Base-by-base conservation (phyloP, 2,329 filamentous ascomycete species). In the Fusarium subglutinans region DNA sequence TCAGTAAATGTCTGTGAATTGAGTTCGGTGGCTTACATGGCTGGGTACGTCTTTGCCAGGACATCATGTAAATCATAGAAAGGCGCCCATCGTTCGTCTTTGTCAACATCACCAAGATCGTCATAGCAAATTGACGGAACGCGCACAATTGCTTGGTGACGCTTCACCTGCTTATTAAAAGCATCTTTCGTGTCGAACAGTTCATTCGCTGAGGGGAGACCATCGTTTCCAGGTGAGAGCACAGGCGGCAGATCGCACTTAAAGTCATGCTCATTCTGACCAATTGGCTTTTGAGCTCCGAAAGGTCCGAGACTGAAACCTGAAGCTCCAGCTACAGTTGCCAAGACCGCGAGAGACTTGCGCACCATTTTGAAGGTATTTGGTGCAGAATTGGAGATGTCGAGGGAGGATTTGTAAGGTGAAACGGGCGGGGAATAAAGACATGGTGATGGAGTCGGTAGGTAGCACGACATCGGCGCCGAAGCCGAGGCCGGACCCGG, bases 41-140 rank as follows among this genome's bases (percentile, higher is more conserved):
- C 80, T 7, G 89, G 89, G 67, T 89, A 90, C 1, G 86, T 83
- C 64, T 82, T 76, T 47, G 82, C 80, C 9, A 90, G 79, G 38
- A 86, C 86, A 6, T 84, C 75, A 57, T 88, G 84, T 13, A 90
- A 82, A 13, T 85, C 80, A 53, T 86, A 85, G 73, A 89, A 89
- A 1, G 87, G 83, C 40, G 86, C 81, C 88, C 88, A 90, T 59
- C 89, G 83, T 60, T 84, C 79, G 74, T 91, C 89, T 44, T 86
- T 79, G n/a, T 86, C 86, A 28, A 90, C 84, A 6, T 83, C 79
- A 8, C 88, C 88, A 55, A 89, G 84, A 65, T 90, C 87, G 66
- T 91, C 89, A 70, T 86, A 90, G 50, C 85, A 88, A 47, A 90
- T 81, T 1, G 88, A 87, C 2, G 87, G 85, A 47, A 91, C 85